phyloP scores from a whole-genome alignment of 2,329 filamentous ascomycete genomes.

The Trematosphaeria pertusa region DNA sequence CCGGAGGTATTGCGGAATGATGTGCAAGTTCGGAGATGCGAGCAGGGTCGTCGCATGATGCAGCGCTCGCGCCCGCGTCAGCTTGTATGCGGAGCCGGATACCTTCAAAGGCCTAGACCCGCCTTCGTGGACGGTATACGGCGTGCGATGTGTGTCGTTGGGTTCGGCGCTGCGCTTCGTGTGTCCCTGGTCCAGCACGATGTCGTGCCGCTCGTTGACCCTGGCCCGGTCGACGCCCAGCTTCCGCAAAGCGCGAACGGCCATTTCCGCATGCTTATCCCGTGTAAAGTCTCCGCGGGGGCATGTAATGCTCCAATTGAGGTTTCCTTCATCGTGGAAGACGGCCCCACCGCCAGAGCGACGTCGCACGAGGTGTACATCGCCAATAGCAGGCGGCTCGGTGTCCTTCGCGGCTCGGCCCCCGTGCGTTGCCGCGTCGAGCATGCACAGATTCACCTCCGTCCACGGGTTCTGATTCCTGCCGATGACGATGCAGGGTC shows the following conservation, averaged over 20 bases:
- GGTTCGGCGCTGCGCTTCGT: conserved; percentile 33
- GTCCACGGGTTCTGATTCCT: conserved; percentile 98
- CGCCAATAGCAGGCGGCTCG: conserved; percentile 50
- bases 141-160: conserved; percentile 53
- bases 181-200: conserved; percentile 71
- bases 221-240: conserved; percentile 66
- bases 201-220: conserved; percentile 93
- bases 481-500: conserved; percentile 87
- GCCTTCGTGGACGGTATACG: conserved; percentile 48
- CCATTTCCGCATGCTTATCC: conserved; percentile 89
- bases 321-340: conserved; percentile 90
- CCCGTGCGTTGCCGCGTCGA: conserved; percentile 53
- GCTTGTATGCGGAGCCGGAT: conserved; percentile 93
- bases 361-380: conserved; percentile 75
- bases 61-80: conserved; percentile 79
- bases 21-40: conserved; percentile 73
- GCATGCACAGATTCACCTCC: conserved; percentile 76
- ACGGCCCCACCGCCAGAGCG: conserved; percentile 91
- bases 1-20: conserved; percentile 73
- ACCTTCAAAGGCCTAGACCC: conserved; percentile 68
- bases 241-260: conserved; percentile 77
- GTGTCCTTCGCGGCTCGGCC: conserved; percentile 25
- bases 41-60: conserved; percentile 95
- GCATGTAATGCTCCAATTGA: conserved; percentile 93
- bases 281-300: conserved; percentile 79